A percentile compares a stretch with the other conserved stretches of the same genome.
phyloP scores from a whole-genome alignment of 1,139 yeast genomes.

The Protomyces arabidopsidicola region DNA sequence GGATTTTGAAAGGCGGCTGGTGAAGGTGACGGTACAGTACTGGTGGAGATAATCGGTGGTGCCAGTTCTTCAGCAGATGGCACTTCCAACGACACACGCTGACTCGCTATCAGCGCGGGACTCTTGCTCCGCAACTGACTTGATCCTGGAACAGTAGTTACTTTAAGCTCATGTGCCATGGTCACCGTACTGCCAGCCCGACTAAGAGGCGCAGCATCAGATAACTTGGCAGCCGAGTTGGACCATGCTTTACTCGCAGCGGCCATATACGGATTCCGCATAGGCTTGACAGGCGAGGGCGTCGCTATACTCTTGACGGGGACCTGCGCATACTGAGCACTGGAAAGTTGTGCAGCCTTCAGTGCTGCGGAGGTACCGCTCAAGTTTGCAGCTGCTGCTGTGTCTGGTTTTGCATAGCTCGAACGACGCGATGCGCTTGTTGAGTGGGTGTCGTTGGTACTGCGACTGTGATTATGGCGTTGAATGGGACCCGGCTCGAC shows the following conservation, averaged over 20 bases:
- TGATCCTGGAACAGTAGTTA: not conserved
- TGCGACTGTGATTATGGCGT: not conserved
- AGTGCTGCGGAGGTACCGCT: constrained; percentile 15
- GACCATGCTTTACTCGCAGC: constrained; percentile 26
- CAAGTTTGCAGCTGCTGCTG: not conserved
- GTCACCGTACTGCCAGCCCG: not conserved
- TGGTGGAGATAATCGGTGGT: not conserved
- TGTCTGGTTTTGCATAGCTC: not conserved
- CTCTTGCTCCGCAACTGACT: not conserved
- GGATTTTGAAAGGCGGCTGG: not conserved
- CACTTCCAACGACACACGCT: not conserved
- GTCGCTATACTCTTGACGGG: not conserved
- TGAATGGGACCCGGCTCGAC: not conserved
- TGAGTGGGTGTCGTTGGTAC: not conserved
- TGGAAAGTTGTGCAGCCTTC: constrained; percentile 20
- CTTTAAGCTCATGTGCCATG: no score
- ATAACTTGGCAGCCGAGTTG: constrained; percentile 16
- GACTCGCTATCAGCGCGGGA: not conserved
- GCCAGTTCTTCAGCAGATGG: not conserved
- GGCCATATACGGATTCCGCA: constrained; percentile 8
- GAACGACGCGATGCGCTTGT: not conserved
- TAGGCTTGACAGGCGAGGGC: constrained; percentile 1
- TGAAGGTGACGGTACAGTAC: not conserved
- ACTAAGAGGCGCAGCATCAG: not conserved
- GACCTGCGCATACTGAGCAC: constrained; percentile 3